Conservation (phyloP, 768 basidiomycete species). For the Russula abietina region DNA sequence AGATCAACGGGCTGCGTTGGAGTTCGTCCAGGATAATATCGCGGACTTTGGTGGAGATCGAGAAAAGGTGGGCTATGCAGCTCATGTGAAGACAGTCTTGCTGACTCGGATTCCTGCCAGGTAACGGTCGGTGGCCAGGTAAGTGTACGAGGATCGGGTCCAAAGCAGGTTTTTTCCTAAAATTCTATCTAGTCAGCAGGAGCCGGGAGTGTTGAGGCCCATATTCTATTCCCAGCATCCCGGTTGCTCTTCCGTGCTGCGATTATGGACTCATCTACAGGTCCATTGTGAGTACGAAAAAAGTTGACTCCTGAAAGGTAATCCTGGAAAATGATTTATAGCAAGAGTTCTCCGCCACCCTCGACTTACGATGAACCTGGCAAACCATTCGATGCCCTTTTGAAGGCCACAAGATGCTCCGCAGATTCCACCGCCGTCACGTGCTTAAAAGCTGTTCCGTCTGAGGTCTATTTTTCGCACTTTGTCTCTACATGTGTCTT, state of each 20-base stretch:
- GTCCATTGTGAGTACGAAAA: slow-evolving; percentile 42
- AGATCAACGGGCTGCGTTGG: slow-evolving; percentile 55
- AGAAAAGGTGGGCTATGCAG: slow-evolving; percentile 36
- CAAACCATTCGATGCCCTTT: slow-evolving; percentile 44
- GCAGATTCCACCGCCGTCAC: slow-evolving; percentile 35
- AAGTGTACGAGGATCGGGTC: background rate
- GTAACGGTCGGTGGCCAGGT: slow-evolving; percentile 52
- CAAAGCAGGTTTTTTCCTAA: background rate
- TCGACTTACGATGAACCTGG: slow-evolving; percentile 47
- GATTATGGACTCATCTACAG: slow-evolving; percentile 46
- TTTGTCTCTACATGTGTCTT: background rate
- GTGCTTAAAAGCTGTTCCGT: slow-evolving; percentile 44
- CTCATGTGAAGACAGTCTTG: background rate
- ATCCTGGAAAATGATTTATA: slow-evolving; percentile 24
- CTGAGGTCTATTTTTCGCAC: slow-evolving; percentile 32
- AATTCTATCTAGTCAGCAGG: slow-evolving; percentile 40
- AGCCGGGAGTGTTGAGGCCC: slow-evolving; percentile 43
- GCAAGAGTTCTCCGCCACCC: slow-evolving; percentile 47
- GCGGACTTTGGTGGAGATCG: slow-evolving; percentile 40
- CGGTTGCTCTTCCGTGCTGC: slow-evolving; percentile 42
- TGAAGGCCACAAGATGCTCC: slow-evolving; percentile 43
- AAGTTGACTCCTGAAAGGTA: background rate
- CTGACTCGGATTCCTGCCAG: slow-evolving; percentile 27
- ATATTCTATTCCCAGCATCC: slow-evolving; percentile 36
- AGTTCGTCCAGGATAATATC: slow-evolving; percentile 60